These are phyloP conservation scores for Stagonosporopsis cucurbitacearum DNA, from an alignment of 2,329 filamentous ascomycete species.

Conservation along the genomic window DNA sequence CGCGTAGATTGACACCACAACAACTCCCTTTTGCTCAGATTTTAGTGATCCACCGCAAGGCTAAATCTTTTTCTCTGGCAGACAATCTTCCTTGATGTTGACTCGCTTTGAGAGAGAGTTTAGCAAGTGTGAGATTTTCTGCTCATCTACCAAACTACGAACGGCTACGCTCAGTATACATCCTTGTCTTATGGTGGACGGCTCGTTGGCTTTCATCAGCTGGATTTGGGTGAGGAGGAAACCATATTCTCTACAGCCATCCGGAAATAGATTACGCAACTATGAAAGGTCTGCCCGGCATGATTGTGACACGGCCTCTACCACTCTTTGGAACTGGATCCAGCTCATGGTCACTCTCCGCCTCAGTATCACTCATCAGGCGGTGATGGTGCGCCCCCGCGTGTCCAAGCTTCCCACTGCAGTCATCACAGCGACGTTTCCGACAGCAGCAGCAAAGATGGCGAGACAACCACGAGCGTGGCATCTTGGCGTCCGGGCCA, in stretches of 20 bases:
- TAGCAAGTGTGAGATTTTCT: too few species aligned
- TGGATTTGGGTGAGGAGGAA: neutral
- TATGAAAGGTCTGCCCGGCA: neutral
- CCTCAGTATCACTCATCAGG: constrained; percentile 6
- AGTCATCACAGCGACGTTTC: constrained; percentile 26
- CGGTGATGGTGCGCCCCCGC: constrained; percentile 17
- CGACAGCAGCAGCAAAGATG: constrained; percentile 26
- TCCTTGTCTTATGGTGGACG: too few species aligned
- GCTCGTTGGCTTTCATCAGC: neutral
- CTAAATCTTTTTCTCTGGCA: too few species aligned
- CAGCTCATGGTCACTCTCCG: neutral
- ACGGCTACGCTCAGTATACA: too few species aligned
- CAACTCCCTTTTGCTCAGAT: too few species aligned
- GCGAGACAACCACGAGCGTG: constrained; percentile 27
- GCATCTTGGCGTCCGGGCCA: constrained; percentile 25
- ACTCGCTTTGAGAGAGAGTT: too few species aligned
- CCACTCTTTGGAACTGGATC: neutral
- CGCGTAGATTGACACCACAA: too few species aligned
- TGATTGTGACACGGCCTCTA: neutral
- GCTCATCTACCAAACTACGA: too few species aligned
- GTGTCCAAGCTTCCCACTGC: constrained; percentile 23
- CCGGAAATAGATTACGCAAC: neutral
- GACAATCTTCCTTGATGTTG: too few species aligned
- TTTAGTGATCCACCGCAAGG: too few species aligned
- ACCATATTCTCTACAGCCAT: neutral